Conservation (phyloP, 2,329 filamentous ascomycete species). For the Paraconiothyrium sp. region DNA sequence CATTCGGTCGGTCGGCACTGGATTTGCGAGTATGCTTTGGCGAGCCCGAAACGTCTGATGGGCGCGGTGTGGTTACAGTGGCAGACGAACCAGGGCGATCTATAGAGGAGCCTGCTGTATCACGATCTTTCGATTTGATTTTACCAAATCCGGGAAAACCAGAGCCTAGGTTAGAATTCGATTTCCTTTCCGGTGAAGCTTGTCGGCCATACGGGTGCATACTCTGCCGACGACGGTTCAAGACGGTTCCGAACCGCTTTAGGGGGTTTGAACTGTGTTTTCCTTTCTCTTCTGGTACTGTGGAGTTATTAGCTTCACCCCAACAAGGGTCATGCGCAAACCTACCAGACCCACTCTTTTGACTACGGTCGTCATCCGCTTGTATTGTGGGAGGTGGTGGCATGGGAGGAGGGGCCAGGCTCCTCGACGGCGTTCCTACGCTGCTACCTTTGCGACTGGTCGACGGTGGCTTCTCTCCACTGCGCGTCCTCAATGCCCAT, state of each 20-base stretch:
- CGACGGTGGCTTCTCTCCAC: conserved; percentile 46
- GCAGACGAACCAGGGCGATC: conserved; percentile 47
- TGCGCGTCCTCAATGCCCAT: conserved; percentile 64
- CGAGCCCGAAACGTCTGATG: conserved; percentile 45
- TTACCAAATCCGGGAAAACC: conserved; percentile 70
- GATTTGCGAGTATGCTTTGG: conserved; percentile 42
- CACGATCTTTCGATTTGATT: conserved; percentile 71
- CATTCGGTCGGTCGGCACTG: conserved; percentile 43
- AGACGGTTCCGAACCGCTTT: conserved; percentile 53
- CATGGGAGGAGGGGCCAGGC: conserved; percentile 45
- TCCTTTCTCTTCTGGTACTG: conserved; percentile 45
- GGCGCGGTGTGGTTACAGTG: conserved; percentile 38
- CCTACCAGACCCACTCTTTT: conserved; percentile 62
- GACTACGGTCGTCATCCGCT: conserved; percentile 62
- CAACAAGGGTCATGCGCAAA: conserved; percentile 8
- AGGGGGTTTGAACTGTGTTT: conserved; percentile 50
- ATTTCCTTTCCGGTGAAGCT: conserved; percentile 62
- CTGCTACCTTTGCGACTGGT: conserved; percentile 45
- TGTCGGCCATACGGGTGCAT: conserved; percentile 51
- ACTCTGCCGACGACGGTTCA: conserved; percentile 50
- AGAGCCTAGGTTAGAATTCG: conserved; percentile 63
- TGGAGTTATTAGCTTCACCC: not conserved
- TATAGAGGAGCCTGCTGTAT: conserved; percentile 48
- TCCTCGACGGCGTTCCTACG: conserved; percentile 41
- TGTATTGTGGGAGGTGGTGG: conserved; percentile 44